Conservation (phyloP, 2,329 filamentous ascomycete genomes). For the Scedosporium apiospermum region DNA sequence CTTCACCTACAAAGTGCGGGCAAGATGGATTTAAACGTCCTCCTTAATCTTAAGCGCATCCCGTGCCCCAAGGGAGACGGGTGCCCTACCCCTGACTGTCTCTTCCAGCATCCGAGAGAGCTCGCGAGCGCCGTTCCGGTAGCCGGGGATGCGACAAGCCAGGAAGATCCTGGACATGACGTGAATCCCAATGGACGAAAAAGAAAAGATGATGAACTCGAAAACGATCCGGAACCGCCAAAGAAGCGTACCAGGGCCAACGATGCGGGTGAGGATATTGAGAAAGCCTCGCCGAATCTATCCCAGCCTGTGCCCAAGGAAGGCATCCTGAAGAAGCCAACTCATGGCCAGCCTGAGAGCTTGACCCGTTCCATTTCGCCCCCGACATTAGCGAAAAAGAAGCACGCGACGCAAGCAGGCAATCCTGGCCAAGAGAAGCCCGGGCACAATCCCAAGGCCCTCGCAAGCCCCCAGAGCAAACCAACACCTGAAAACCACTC, state of each 20-base stretch:
- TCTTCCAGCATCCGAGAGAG: constrained; percentile 36
- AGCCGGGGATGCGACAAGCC: constrained; percentile 7
- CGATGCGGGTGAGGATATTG: constrained; percentile 2
- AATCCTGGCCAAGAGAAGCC: not conserved
- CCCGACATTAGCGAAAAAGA: not conserved
- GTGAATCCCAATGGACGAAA: not conserved
- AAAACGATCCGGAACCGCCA: not conserved
- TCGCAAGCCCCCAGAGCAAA: constrained; percentile 4
- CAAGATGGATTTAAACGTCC: constrained; percentile 11
- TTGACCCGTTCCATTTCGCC: not conserved
- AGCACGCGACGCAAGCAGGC: not conserved
- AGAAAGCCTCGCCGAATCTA: not conserved
- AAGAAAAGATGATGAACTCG: not conserved
- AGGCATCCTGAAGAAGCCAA: not conserved
- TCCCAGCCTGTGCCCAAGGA: not conserved
- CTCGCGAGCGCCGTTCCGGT: constrained; percentile 10
- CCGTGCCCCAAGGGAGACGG: constrained; percentile 38
- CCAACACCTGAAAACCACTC: constrained; percentile 7
- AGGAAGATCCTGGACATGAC: not conserved
- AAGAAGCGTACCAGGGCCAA: constrained; percentile 19
- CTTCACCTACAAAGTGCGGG: not conserved
- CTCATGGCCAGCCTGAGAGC: not conserved
- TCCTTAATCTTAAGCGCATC: constrained; percentile 31
- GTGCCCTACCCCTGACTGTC: constrained; percentile 40
- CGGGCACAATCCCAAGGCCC: not conserved